Percentiles rank a stretch among this genome's conserved stretches.
Conservation (phyloP, 225 moss, liverwort and hornwort species). For the Takakia lepidozioides region DNA sequence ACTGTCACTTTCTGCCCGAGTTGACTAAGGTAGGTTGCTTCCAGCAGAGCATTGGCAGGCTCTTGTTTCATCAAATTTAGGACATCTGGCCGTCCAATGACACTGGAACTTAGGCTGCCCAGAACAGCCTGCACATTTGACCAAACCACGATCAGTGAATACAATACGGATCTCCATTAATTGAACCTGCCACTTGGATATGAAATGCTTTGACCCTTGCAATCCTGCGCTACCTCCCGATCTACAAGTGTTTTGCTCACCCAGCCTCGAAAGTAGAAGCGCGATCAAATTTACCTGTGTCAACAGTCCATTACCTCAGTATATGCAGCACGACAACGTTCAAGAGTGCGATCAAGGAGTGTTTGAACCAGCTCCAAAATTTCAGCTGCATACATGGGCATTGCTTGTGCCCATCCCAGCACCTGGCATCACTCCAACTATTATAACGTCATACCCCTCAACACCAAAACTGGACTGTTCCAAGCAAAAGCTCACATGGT, state of each 20-base stretch:
- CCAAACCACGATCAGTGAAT: too few species aligned
- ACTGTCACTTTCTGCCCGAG: conserved; percentile 55
- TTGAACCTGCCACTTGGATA: too few species aligned
- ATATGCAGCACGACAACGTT: conserved; percentile 85
- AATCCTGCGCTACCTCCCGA: too few species aligned
- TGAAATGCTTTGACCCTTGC: too few species aligned
- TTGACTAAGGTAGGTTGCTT: conserved; percentile 67
- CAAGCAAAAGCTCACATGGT: too few species aligned
- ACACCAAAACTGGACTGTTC: too few species aligned
- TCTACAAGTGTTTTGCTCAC: too few species aligned
- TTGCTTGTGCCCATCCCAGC: conserved; percentile 93
- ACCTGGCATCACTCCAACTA: conserved; percentile 31
- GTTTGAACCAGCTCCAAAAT: conserved; percentile 90
- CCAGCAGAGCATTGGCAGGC: conserved; percentile 76
- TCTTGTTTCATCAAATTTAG: conserved; percentile 84
- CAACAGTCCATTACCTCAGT: conserved; percentile 75
- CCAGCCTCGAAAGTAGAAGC: too few species aligned
- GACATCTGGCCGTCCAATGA: conserved; percentile 63
- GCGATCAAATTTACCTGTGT: too few species aligned
- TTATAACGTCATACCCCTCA: background rate
- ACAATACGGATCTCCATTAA: too few species aligned
- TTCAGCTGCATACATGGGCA: conserved; percentile 95
- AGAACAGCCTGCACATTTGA: conserved; percentile 73
- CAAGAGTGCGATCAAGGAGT: conserved; percentile 85
- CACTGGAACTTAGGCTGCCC: conserved; percentile 81